Evolutionary conservation across 164 flowering plant genomes (phyloP).

Genomic region (Stephania yunnanensis): DNA sequence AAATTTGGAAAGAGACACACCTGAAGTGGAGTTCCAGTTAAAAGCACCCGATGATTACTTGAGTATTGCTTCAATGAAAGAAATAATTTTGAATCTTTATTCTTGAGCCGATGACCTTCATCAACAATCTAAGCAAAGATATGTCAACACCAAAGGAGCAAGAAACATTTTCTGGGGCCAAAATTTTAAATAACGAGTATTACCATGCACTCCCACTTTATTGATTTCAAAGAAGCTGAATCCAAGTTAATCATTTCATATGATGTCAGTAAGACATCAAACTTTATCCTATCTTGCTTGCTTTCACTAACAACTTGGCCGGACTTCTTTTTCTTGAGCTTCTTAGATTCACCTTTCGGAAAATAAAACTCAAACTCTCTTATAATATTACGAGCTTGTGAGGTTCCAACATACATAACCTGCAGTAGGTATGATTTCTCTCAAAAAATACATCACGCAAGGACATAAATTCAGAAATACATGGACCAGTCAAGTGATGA

Average conservation of each 20-base stretch:
- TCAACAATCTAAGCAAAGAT: slow-evolving; percentile 67
- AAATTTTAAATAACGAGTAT: slow-evolving; percentile 12
- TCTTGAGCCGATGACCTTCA: slow-evolving; percentile 98
- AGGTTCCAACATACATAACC: slow-evolving; percentile 92
- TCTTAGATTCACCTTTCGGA: slow-evolving; percentile 51
- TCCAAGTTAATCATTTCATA: slow-evolving; percentile 97
- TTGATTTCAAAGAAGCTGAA: slow-evolving; percentile 63
- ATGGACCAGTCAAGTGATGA: neutral
- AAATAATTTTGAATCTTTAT: slow-evolving; percentile 94
- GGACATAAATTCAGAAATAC: neutral
- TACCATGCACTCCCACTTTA: slow-evolving; percentile 97
- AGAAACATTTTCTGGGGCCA: neutral
- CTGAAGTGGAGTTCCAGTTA: slow-evolving; percentile 99
- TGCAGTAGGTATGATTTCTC: slow-evolving; percentile 25
- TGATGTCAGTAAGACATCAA: slow-evolving; percentile 91
- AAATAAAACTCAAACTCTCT: slow-evolving; percentile 76
- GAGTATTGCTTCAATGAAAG: slow-evolving; percentile 64
- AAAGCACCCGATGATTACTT: slow-evolving; percentile 77
- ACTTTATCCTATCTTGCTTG: slow-evolving; percentile 87
- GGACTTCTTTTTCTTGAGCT: slow-evolving; percentile 75
- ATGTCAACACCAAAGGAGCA: slow-evolving; percentile 15
- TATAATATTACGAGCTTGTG: slow-evolving; percentile 75
- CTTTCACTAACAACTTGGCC: slow-evolving; percentile 50
- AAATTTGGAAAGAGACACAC: slow-evolving; percentile 30
- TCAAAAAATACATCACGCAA: neutral